phyloP scores from a whole-genome alignment of 2,329 filamentous ascomycete genomes.

The Akanthomyces muscarius region DNA sequence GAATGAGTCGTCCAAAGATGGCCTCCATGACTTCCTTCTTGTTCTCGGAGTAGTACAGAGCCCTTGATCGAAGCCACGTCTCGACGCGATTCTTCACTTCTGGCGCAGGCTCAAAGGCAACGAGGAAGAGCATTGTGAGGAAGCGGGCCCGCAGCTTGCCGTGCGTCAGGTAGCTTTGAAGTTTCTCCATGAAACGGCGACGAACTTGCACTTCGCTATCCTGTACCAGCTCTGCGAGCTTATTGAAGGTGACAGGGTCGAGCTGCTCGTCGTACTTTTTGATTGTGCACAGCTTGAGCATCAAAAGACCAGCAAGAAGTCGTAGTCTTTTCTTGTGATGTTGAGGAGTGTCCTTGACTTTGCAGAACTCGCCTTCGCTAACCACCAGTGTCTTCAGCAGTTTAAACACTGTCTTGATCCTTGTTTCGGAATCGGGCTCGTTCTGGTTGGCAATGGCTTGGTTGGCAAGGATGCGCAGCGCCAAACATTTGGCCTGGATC shows the following conservation, averaged over 20 bases:
- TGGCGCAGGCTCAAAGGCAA: slow-evolving; percentile 81
- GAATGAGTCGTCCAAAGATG: slow-evolving; percentile 76
- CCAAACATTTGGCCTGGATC: slow-evolving; percentile 76
- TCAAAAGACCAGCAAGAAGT: slow-evolving; percentile 72
- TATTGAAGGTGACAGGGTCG: slow-evolving; percentile 70
- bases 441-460: slow-evolving; percentile 63
- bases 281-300: slow-evolving; percentile 77
- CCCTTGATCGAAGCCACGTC: slow-evolving; percentile 85
- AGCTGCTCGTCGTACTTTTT: slow-evolving; percentile 74
- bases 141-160: slow-evolving; percentile 69
- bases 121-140: slow-evolving; percentile 84
- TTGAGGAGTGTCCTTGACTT: slow-evolving; percentile 68
- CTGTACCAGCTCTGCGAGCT: slow-evolving; percentile 75
- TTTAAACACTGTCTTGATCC: slow-evolving; percentile 67
- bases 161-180: slow-evolving; percentile 86
- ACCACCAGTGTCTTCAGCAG: slow-evolving; percentile 73
- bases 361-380: slow-evolving; percentile 74
- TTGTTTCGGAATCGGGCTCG: slow-evolving; percentile 49
- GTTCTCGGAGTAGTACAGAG: slow-evolving; percentile 57
- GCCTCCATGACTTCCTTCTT: slow-evolving; percentile 70
- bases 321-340: slow-evolving; percentile 78
- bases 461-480: slow-evolving; percentile 83
- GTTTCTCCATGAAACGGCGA: slow-evolving; percentile 71
- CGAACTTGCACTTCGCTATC: slow-evolving; percentile 72
- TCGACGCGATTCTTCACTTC: slow-evolving; percentile 70